A percentile compares a stretch with the other conserved stretches of the same genome.
Evolutionary conservation across 176 grass and related monocot species (phyloP).

Genomic region (Oryza brachyantha): DNA sequence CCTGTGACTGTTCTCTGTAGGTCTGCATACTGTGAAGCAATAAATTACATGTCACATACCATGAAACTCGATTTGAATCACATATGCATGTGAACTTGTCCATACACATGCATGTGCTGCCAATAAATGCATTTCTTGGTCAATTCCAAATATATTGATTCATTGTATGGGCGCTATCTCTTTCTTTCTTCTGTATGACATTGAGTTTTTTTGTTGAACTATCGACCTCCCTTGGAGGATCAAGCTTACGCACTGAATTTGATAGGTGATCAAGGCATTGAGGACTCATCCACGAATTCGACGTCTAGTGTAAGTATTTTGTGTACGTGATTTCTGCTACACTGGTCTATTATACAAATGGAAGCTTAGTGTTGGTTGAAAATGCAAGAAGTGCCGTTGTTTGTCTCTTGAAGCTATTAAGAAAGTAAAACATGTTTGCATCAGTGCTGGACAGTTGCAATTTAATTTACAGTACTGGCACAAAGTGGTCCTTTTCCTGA

Average conservation of each 20-base stretch:
- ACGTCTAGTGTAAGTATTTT: conserved; percentile 77
- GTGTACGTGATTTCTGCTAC: background rate
- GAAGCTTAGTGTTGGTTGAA: no score
- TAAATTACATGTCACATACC: background rate
- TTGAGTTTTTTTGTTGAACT: background rate
- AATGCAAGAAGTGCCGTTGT: background rate
- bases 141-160: background rate
- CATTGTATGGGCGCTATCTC: background rate
- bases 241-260: conserved; percentile 29
- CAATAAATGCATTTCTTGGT: background rate
- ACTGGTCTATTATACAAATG: no score
- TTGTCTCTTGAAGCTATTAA: background rate
- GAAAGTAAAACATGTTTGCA: background rate
- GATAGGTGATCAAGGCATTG: conserved; percentile 87
- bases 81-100: background rate
- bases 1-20: no score
- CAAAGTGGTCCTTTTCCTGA: background rate
- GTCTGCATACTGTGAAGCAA: background rate
- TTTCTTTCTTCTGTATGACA: background rate
- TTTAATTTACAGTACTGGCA: background rate
- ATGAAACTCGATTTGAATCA: background rate
- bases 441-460: background rate
- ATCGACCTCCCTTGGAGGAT: background rate
- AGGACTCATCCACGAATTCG: conserved; percentile 92
- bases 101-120: background rate